A percentile compares a stretch with the other conserved stretches of the same genome.
These are phyloP conservation scores for Sapria himalayana DNA, from an alignment of 345 rosid species.

Conservation along the genomic window DNA sequence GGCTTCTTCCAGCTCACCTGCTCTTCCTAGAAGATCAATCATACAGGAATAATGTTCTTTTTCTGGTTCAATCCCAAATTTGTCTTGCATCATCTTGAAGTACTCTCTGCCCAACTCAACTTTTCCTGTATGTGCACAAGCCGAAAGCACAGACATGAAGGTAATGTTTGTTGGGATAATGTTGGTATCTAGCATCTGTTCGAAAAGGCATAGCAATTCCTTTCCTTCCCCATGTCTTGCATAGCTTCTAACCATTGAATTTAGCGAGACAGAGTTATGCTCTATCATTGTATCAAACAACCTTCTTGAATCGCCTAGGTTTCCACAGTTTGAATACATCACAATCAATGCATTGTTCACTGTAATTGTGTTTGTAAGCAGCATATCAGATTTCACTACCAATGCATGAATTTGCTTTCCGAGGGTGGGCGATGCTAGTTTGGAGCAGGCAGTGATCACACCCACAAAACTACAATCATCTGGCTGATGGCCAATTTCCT, in stretches of 20 bases:
- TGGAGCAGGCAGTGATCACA: constrained; percentile 54
- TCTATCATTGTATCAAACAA: constrained; percentile 54
- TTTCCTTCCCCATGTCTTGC: constrained; percentile 54
- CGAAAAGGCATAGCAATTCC: constrained; percentile 36
- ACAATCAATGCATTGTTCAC: constrained; percentile 55
- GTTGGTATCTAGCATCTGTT: constrained; percentile 34
- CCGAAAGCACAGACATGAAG: constrained; percentile 65
- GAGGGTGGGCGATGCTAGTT: constrained; percentile 50
- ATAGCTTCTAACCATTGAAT: constrained; percentile 65
- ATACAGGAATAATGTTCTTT: constrained; percentile 77
- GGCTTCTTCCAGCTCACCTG: constrained; percentile 63
- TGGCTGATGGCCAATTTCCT: constrained; percentile 33
- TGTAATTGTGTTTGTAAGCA: constrained; percentile 39
- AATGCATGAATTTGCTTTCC: constrained; percentile 73
- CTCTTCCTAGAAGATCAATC: constrained; percentile 69
- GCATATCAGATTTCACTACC: constrained; percentile 41
- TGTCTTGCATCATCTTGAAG: constrained; percentile 47
- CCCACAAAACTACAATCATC: constrained; percentile 85
- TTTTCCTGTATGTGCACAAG: constrained; percentile 71
- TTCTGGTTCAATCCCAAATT: constrained; percentile 56
- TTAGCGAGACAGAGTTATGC: constrained; percentile 42
- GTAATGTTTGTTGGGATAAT: constrained; percentile 51
- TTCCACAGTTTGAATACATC: constrained; percentile 64
- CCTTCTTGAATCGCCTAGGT: constrained; percentile 36
- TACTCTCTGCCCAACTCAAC: constrained; percentile 38